Evolutionary conservation across 805 yeast genomes (phyloP), one percentile per base, ranked within the genome.

Genomic region (Saccharomycopsis fodiens): DNA sequence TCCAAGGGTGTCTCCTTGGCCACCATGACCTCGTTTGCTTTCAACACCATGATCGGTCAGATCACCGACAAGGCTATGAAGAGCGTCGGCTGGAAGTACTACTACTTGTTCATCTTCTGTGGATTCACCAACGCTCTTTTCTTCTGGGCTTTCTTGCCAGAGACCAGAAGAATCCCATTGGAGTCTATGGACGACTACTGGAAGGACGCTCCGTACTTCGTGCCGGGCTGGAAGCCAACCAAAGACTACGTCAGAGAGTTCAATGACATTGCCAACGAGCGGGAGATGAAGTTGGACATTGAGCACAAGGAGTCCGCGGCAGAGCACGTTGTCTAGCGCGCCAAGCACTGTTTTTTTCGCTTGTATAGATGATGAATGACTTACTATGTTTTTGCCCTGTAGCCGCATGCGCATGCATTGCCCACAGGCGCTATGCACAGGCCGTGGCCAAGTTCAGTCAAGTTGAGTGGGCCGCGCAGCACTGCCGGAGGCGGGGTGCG

Each of bases 21-120:
- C 19, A 44, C 46, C 2, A 59, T 59, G 63, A 48, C 54, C 2
- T 57, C 63, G 7, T 61, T 55, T 50, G 64, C 61, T 12, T 60
- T 61, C 53, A 61, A 61, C 46, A 61, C 64, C 6, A 61, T 61
- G 65, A 56, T 61, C 46, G 66, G 65, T 12, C 64, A 61, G 46
- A 64, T 60, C 16, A 60, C 64, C 13, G 50, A 48, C 31, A 46
- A 49, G 23, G 63, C 63, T 1, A 59, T 60, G 58, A 45, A 41
- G 8, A 43, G 46, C 23, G 56, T 59, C 42, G 57, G 59, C 8
- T 60, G 54, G 47, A 47, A 47, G 38, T 60, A 47, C 42, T 60
- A 57, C 42, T 51, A 43, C 34, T 35, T 53, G 16, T 60, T 59
- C 46, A 53, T 57, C 41, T 43, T 60, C 29, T 59, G 64, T 44